These are phyloP conservation scores for Neurospora sp. DNA, from an alignment of 495 filamentous ascomycete species.

Conservation along the genomic window DNA sequence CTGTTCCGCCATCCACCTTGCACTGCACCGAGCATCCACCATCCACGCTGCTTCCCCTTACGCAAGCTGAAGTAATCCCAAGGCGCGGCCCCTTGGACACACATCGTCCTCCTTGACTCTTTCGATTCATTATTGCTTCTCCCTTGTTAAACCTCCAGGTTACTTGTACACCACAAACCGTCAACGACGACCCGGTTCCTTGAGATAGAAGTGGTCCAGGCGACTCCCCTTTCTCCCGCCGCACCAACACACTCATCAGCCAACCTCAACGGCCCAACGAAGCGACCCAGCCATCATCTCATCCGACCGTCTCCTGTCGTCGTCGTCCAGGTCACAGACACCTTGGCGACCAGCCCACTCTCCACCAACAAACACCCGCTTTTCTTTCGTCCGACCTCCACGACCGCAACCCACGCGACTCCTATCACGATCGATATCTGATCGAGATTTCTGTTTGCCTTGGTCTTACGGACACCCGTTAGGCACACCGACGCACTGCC, in stretches of 20 bases:
- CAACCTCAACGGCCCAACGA: not conserved
- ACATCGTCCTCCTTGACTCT: not conserved
- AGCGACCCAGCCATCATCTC: not conserved
- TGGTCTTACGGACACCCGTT: not conserved
- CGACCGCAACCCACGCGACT: not conserved
- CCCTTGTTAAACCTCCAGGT: not conserved
- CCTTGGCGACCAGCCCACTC: not conserved
- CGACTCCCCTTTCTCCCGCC: not conserved
- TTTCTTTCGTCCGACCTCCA: not conserved
- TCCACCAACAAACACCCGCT: not conserved
- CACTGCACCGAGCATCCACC: not conserved
- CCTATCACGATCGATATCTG: not conserved
- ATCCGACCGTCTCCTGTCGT: not conserved
- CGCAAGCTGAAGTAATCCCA: not conserved
- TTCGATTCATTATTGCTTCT: not conserved
- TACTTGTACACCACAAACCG: not conserved
- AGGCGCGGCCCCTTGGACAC: not conserved
- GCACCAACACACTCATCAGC: not conserved
- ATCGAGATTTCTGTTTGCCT: not conserved
- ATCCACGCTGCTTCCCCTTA: not conserved
- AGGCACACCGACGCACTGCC: not conserved
- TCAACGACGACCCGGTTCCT: not conserved
- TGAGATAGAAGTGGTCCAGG: not conserved
- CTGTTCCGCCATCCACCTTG: not conserved
- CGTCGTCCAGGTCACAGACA: not conserved